phyloP scores from a whole-genome alignment of 371 early-diverging fungal species.

The Rhizomucor miehei region DNA sequence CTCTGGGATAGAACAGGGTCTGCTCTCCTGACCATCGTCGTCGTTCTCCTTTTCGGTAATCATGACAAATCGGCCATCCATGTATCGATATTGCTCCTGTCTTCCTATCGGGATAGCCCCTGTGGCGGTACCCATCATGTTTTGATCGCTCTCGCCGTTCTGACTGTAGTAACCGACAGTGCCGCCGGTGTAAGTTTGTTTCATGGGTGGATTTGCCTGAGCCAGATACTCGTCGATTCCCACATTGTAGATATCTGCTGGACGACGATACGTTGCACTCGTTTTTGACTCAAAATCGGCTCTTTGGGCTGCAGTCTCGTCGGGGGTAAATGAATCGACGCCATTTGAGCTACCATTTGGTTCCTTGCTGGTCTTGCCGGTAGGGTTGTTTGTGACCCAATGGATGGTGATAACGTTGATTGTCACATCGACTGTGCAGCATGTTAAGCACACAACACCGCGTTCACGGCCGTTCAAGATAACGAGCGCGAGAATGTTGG shows the following conservation, averaged over 20 bases:
- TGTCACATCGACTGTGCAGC: constrained; percentile 57
- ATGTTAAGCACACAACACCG: constrained; percentile 50
- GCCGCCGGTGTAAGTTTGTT: constrained; percentile 3
- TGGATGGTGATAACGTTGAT: constrained; percentile 55
- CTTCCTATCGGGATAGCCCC: constrained; percentile 9
- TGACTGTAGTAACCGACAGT: constrained; percentile 7
- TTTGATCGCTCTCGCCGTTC: not conserved
- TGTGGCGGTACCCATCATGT: constrained; percentile 3
- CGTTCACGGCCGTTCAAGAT: constrained; percentile 45
- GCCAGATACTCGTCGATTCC: constrained; percentile 13
- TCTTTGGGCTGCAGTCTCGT: not conserved
- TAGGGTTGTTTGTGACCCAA: constrained; percentile 28
- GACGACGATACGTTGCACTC: constrained; percentile 3
- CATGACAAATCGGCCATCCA: constrained; percentile 18
- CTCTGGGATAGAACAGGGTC: constrained; percentile 14
- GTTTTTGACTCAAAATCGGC: not conserved
- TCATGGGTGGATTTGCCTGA: not conserved
- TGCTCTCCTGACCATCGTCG: constrained; percentile 12
- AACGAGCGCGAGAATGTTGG: constrained; percentile 42
- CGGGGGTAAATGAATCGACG: not conserved
- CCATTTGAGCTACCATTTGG: constrained; percentile 1
- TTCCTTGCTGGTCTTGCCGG: constrained; percentile 11
- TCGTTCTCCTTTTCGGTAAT: constrained; percentile 15
- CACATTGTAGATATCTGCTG: constrained; percentile 8
- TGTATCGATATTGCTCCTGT: constrained; percentile 15